These are phyloP conservation scores for Auxenochlorella protothecoides DNA, from an alignment of 139 green algal genomes.

Conservation along the genomic window DNA sequence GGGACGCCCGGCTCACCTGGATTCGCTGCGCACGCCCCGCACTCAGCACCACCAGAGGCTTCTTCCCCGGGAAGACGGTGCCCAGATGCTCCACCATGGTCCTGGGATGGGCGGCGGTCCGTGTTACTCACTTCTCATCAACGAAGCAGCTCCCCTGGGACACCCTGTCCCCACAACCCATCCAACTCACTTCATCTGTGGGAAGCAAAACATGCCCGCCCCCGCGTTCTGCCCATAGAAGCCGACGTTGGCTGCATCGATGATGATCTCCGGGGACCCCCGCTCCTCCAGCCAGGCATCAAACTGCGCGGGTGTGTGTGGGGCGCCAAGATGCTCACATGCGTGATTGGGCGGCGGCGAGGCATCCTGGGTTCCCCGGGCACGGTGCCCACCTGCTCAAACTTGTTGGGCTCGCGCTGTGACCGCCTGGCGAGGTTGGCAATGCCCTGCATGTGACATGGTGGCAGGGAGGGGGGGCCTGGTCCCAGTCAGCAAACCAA, in stretches of 20 bases:
- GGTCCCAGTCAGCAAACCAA: too few species aligned
- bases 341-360: neutral
- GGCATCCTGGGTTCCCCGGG: neutral
- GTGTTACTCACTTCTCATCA: neutral
- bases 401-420: constrained; percentile 38
- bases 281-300: constrained; percentile 47
- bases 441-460: constrained; percentile 21
- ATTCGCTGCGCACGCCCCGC: constrained; percentile 30
- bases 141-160: neutral
- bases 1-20: constrained; percentile 10
- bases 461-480: too few species aligned
- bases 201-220: constrained; percentile 56
- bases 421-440: constrained; percentile 32
- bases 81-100: constrained; percentile 21
- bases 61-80: constrained; percentile 17
- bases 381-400: constrained; percentile 21
- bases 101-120: neutral
- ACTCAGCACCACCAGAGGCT: constrained; percentile 61
- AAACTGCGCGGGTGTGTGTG: constrained; percentile 10
- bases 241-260: constrained; percentile 82
- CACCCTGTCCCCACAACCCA: neutral
- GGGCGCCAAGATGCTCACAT: too few species aligned
- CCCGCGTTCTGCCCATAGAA: constrained; percentile 72
- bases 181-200: constrained; percentile 46
- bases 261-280: constrained; percentile 53